Percentiles rank a stretch among this genome's conserved stretches.
These are phyloP conservation scores for Colletotrichum euphorbiae DNA, from an alignment of 2,329 filamentous ascomycete species.

Conservation along the genomic window DNA sequence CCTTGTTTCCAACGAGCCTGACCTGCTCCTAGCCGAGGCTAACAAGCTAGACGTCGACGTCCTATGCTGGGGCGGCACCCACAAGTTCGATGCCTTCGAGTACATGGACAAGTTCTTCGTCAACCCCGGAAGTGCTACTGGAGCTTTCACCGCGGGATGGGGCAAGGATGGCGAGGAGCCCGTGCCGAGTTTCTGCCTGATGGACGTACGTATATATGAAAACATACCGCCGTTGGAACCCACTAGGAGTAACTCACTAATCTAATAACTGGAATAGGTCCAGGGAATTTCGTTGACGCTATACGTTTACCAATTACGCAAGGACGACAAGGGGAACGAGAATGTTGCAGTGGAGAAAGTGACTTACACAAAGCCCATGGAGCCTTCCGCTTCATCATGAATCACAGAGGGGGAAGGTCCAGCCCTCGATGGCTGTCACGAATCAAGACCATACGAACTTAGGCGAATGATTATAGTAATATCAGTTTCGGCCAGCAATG, in stretches of 20 bases:
- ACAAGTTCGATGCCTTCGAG: slow-evolving; percentile 77
- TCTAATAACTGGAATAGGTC: slow-evolving; percentile 67
- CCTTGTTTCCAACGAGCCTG: slow-evolving; percentile 74
- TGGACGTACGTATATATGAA: slow-evolving; percentile 80
- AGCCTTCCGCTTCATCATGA: slow-evolving; percentile 66
- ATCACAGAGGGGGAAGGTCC: slow-evolving; percentile 9
- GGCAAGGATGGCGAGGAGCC: slow-evolving; percentile 74
- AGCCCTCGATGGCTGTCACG: slow-evolving; percentile 25
- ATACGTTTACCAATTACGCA: slow-evolving; percentile 91
- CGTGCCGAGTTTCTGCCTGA: slow-evolving; percentile 92
- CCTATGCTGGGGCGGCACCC: slow-evolving; percentile 75
- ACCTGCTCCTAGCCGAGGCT: slow-evolving; percentile 74
- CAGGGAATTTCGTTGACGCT: slow-evolving; percentile 96
- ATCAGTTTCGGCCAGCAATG: slow-evolving; percentile 26
- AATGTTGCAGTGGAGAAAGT: slow-evolving; percentile 89
- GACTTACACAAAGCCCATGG: slow-evolving; percentile 82
- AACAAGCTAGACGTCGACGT: slow-evolving; percentile 77
- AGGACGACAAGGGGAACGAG: slow-evolving; percentile 80
- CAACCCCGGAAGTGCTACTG: slow-evolving; percentile 75
- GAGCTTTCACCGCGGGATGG: slow-evolving; percentile 71
- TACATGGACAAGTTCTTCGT: slow-evolving; percentile 82
- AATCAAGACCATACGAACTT: slow-evolving; percentile 31
- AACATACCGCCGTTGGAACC: background rate
- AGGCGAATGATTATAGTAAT: slow-evolving; percentile 38
- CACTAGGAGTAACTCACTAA: slow-evolving; percentile 41